phyloP scores from a whole-genome alignment of 306 rosid species.

The Acacia crassicarpa region DNA sequence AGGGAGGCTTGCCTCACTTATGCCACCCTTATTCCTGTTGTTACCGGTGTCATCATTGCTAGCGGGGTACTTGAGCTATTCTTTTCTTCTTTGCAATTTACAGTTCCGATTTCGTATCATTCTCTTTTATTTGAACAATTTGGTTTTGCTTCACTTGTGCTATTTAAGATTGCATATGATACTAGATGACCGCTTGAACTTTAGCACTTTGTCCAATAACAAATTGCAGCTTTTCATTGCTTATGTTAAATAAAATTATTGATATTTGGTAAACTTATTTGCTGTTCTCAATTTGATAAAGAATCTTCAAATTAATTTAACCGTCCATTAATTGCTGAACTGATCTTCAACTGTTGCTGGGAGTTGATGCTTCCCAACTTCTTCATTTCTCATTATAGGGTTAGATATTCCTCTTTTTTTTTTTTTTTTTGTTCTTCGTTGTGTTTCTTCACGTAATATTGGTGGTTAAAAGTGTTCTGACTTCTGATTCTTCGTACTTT shows the following conservation, averaged over 20 bases:
- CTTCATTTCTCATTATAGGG: background rate
- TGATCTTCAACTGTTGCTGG: constrained; percentile 6
- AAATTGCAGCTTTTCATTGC: constrained; percentile 19
- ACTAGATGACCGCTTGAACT: constrained; percentile 14
- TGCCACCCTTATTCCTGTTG: constrained; percentile 90
- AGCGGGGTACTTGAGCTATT: constrained; percentile 72
- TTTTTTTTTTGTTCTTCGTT: background rate
- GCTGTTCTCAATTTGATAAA: background rate
- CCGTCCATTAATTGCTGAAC: constrained; percentile 14
- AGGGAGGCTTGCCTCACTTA: constrained; percentile 99
- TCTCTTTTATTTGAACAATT: background rate
- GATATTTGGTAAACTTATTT: constrained; percentile 9
- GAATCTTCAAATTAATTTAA: background rate
- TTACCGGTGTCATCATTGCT: constrained; percentile 92
- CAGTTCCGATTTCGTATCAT: background rate
- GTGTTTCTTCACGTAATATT: background rate
- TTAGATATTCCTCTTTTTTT: background rate
- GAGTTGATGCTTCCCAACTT: constrained; percentile 17
- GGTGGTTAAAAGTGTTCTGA: constrained; percentile 4
- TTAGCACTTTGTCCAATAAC: background rate
- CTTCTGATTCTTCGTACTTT: constrained; percentile 28
- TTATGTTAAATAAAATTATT: constrained; percentile 7
- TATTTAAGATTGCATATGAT: constrained; percentile 13
- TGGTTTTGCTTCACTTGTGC: constrained; percentile 26
- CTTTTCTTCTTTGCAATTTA: background rate